These are phyloP conservation scores for Mrakia blollopis DNA, from an alignment of 768 basidiomycete species.

Conservation along the genomic window DNA sequence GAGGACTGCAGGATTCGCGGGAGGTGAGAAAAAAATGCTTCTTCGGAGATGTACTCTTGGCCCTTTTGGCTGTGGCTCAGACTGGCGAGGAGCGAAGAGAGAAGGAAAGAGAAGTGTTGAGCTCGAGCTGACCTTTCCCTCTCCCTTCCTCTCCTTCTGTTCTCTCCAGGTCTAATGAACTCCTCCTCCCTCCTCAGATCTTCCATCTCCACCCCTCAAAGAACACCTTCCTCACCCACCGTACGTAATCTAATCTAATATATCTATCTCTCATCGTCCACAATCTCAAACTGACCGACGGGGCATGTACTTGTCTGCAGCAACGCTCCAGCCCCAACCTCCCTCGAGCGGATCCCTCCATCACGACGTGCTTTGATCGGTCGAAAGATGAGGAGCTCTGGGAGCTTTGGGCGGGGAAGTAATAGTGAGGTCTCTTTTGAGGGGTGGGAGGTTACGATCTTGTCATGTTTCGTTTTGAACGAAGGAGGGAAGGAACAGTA, in stretches of 20 bases:
- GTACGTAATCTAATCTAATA: neutral
- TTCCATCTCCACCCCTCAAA: neutral
- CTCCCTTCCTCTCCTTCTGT: neutral
- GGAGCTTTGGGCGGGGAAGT: neutral
- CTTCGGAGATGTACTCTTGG: neutral
- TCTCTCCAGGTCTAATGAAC: neutral
- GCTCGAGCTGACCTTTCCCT: neutral
- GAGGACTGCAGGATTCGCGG: neutral
- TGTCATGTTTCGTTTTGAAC: no score
- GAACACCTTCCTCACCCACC: neutral
- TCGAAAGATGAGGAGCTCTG: conserved; percentile 4
- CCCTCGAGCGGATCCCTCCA: neutral
- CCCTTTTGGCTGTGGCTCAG: neutral
- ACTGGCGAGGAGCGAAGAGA: neutral
- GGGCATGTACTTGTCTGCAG: no score
- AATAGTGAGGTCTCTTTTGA: no score
- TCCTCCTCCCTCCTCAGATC: neutral
- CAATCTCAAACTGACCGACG: no score
- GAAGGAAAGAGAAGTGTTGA: neutral
- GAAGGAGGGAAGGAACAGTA: no score
- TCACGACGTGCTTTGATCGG: conserved; percentile 5
- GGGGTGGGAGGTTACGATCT: no score
- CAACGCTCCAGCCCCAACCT: neutral
- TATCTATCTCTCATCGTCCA: neutral
- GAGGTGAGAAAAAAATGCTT: neutral